phyloP scores from a whole-genome alignment of 768 basidiomycete genomes.

The Bullera alba region DNA sequence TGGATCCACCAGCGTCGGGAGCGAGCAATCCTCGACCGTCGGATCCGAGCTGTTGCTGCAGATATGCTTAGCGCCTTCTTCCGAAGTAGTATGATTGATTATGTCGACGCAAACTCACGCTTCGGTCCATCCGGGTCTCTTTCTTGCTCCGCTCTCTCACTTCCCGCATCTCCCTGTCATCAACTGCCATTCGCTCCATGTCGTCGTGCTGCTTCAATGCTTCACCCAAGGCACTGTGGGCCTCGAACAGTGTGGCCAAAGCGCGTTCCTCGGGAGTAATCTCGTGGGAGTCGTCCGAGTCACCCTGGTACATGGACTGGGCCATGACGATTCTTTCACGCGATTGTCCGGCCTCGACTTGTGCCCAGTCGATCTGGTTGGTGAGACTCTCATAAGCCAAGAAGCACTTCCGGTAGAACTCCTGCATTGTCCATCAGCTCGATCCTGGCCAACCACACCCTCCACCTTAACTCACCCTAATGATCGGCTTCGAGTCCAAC shows the following conservation, averaged over 20 bases:
- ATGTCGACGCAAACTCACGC: constrained; percentile 54
- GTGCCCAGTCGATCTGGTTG: constrained; percentile 86
- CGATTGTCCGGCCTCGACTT: constrained; percentile 69
- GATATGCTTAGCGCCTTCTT: too few species aligned
- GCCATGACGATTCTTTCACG: constrained; percentile 41
- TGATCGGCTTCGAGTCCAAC: constrained; percentile 57
- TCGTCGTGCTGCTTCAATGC: constrained; percentile 72
- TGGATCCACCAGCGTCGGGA: constrained; percentile 20
- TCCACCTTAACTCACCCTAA: constrained; percentile 53
- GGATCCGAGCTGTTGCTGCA: too few species aligned
- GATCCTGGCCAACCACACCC: neutral
- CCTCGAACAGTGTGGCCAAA: constrained; percentile 62
- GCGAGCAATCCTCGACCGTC: constrained; percentile 26
- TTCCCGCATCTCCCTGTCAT: constrained; percentile 53
- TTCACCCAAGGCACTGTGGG: constrained; percentile 64
- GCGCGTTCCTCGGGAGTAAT: constrained; percentile 66
- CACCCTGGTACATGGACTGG: neutral
- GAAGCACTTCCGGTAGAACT: constrained; percentile 72
- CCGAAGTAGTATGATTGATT: too few species aligned
- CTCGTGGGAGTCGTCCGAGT: constrained; percentile 15
- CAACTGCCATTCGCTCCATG: constrained; percentile 60
- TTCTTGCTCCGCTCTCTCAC: constrained; percentile 64
- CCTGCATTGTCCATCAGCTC: constrained; percentile 50
- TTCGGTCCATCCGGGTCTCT: constrained; percentile 61
- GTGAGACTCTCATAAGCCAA: constrained; percentile 76